Evolutionary conservation across 176 grass and related monocot genomes (phyloP), one percentile per base, ranked within the genome.

Genomic region (Guadua angustifolia): DNA sequence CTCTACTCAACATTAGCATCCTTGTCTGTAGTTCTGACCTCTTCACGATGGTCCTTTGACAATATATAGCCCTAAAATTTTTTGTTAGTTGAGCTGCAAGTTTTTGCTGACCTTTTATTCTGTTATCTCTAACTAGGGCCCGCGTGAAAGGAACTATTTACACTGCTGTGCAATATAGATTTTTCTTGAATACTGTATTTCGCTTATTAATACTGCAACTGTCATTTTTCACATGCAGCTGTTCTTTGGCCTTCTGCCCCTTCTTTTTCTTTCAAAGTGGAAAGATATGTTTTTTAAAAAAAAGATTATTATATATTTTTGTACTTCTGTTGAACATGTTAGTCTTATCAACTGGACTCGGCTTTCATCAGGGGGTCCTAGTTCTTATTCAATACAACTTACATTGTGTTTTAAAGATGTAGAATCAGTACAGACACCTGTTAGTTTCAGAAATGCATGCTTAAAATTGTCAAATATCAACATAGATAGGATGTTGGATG

Each of bases 321-420:
- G 21, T 77, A 58, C 44, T 71, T 72, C 5, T 2, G 40, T 38
- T 74, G 40, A 86, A 67, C 40, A 45, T 21, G 46, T 29, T 62
- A 26, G 50, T 62, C 8, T 33, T 71, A 39, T 13, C 22, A 71
- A 53, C 77, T 71, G 51, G 26, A 59, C 44, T 19, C 17, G 11
- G 17, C 6, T 53, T 12, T 73, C 17, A 10, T 10, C 10, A 45
- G 63, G 53, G 46, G 65, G 66, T 32, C 4, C 42, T 78, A 22
- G 19, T 39, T 79, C 19, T 50, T 44, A 66, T 74, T 51, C 50
- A n/a, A 21, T 42, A 58, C 26, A 46, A 22, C 43, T 66, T 86
- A 71, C 19, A 22, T 36, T 85, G 38, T 35, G 69, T 39, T 75
- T 71, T 61, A 40, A 71, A 47, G 9, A 40, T 86, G 15, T 71